A percentile compares a stretch with the other conserved stretches of the same genome.
Conservation (phyloP, 2,329 filamentous ascomycete genomes). For the Penicillium sp. region DNA sequence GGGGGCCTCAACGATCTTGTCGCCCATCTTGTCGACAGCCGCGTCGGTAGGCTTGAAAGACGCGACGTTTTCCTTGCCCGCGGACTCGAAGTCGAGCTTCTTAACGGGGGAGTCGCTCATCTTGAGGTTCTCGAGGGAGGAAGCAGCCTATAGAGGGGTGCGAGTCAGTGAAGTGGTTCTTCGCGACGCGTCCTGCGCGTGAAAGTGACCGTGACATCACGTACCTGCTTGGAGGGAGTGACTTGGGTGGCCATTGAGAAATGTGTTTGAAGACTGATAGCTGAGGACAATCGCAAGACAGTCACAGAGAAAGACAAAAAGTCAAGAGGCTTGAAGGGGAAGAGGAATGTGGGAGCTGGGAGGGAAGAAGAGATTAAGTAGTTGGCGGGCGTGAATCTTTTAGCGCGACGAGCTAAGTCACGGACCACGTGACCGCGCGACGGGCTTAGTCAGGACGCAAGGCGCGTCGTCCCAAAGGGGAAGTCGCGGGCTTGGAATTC, state of each 20-base stretch:
- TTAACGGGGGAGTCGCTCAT: slow-evolving; percentile 85
- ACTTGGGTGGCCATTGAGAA: slow-evolving; percentile 70
- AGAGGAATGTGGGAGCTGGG: slow-evolving; percentile 27
- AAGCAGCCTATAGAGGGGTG: slow-evolving; percentile 64
- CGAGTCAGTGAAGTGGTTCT: slow-evolving; percentile 40
- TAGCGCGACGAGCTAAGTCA: slow-evolving; percentile 42
- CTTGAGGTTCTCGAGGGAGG: slow-evolving; percentile 82
- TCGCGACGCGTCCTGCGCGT: slow-evolving; percentile 32
- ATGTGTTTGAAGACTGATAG: slow-evolving; percentile 29
- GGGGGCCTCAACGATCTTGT: slow-evolving; percentile 43
- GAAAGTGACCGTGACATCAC: slow-evolving; percentile 43
- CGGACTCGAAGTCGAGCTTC: slow-evolving; percentile 75
- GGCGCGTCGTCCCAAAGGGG: slow-evolving; percentile 13
- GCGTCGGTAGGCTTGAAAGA: slow-evolving; percentile 52
- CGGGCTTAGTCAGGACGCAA: slow-evolving; percentile 18
- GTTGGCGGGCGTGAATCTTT: slow-evolving; percentile 32
- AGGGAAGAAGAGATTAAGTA: slow-evolving; percentile 34
- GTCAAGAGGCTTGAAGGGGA: slow-evolving; percentile 23
- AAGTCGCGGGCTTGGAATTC: slow-evolving; percentile 12
- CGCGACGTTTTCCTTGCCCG: slow-evolving; percentile 77
- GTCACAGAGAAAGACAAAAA: slow-evolving; percentile 20
- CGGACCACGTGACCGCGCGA: slow-evolving; percentile 40
- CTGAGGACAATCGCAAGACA: slow-evolving; percentile 19
- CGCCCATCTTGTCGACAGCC: slow-evolving; percentile 55
- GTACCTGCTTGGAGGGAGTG: slow-evolving; percentile 71